phyloP scores from a whole-genome alignment of 192 early-diverging fungal genomes.

The Gonapodya sp. region DNA sequence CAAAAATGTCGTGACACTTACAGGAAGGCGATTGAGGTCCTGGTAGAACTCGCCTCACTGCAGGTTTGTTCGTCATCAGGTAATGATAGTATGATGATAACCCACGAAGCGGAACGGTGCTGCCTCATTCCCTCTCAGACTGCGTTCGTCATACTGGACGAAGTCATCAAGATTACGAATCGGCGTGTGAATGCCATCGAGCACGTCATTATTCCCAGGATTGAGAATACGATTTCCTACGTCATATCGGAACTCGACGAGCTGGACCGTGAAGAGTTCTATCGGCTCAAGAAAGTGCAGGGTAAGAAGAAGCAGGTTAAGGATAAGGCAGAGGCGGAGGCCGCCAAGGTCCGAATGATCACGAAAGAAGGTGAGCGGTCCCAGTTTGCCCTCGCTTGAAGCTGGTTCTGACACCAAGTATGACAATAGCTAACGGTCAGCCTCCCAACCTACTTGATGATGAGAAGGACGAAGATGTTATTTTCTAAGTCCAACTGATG shows the following conservation, averaged over 20 bases:
- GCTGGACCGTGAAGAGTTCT: conserved; percentile 98
- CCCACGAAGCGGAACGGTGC: not conserved
- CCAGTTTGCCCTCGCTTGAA: conserved; percentile 17
- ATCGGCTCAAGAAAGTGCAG: conserved; percentile 96
- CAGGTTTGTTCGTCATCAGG: conserved; percentile 47
- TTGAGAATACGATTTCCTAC: conserved; percentile 97
- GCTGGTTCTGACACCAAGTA: conserved; percentile 7
- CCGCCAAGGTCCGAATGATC: conserved; percentile 6
- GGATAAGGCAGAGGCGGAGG: conserved; percentile 46
- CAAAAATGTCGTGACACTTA: conserved; percentile 92
- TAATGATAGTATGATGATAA: conserved; percentile 10
- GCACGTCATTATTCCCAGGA: conserved; percentile 95
- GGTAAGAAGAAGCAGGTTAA: conserved; percentile 90
- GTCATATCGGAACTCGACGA: conserved; percentile 96
- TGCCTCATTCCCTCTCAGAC: conserved; percentile 41
- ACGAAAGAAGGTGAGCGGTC: conserved; percentile 19
- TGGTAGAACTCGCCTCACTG: conserved; percentile 94
- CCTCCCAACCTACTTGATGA: conserved; percentile 29
- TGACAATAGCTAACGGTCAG: conserved; percentile 7
- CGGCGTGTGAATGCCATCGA: conserved; percentile 99
- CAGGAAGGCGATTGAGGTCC: conserved; percentile 83
- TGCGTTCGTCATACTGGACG: conserved; percentile 97
- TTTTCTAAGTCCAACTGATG: conserved; percentile 30
- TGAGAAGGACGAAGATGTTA: conserved; percentile 43
- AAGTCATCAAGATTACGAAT: conserved; percentile 99